A percentile compares a stretch with the other conserved stretches of the same genome.
Conservation (phyloP, 768 basidiomycete species). For the Phlebiopsis flavidoalba region DNA sequence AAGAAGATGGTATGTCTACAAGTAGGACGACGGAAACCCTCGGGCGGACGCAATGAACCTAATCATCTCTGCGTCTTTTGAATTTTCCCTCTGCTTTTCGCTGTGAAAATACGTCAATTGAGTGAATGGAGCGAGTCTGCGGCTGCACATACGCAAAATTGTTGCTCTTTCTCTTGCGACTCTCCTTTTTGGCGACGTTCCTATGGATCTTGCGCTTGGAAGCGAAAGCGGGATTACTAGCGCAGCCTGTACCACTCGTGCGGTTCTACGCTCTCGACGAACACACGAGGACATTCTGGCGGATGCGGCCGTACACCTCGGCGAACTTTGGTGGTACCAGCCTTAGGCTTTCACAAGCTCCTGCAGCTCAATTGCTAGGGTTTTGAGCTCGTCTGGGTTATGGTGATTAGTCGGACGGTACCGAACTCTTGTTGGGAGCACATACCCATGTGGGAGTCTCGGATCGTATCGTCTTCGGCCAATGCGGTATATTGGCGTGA, state of each 20-base stretch:
- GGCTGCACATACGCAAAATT: slow-evolving; percentile 48
- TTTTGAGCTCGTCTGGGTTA: slow-evolving; percentile 72
- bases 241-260: slow-evolving; percentile 37
- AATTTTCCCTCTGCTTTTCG: slow-evolving; percentile 5
- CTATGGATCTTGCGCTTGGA: slow-evolving; percentile 70
- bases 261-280: slow-evolving; percentile 66
- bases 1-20: slow-evolving; percentile 8
- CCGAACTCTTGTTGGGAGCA: neutral
- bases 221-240: slow-evolving; percentile 70
- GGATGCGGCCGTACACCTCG: slow-evolving; percentile 69
- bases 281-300: slow-evolving; percentile 64
- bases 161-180: slow-evolving; percentile 70
- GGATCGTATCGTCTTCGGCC: slow-evolving; percentile 81
- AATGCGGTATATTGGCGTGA: slow-evolving; percentile 84
- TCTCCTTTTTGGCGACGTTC: slow-evolving; percentile 78
- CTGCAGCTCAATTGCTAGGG: slow-evolving; percentile 74
- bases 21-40: neutral
- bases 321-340: slow-evolving; percentile 88
- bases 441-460: slow-evolving; percentile 75
- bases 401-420: neutral
- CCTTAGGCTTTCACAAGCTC: slow-evolving; percentile 83
- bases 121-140: neutral
- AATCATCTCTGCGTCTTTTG: slow-evolving; percentile 8
- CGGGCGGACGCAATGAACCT: neutral
- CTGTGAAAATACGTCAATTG: neutral